Evolutionary conservation across 805 yeast species (phyloP).

Genomic region (Hanseniaspora lachancei): DNA sequence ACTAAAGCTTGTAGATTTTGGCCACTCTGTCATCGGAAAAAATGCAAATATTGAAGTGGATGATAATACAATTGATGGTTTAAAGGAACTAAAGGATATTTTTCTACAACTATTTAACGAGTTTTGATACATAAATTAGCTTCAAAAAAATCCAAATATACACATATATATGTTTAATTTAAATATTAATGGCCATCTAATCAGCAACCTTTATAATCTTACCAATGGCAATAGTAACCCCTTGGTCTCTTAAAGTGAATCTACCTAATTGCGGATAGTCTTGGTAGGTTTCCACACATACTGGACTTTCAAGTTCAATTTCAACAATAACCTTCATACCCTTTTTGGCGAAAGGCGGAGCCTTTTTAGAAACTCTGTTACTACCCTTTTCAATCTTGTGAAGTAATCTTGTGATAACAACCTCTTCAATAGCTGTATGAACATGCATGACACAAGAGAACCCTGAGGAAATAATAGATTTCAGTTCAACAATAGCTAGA

Average conservation of each 20-base stretch:
- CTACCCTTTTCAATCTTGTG: constrained; percentile 95
- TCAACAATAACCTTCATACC: constrained; percentile 97
- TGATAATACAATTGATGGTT: not conserved
- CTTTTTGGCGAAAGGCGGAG: constrained; percentile 96
- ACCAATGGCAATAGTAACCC: constrained; percentile 96
- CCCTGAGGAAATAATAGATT: constrained; percentile 87
- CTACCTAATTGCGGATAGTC: constrained; percentile 95
- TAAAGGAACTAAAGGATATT: not conserved
- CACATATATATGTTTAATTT: not conserved
- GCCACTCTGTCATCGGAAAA: constrained; percentile 55
- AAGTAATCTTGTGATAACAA: constrained; percentile 60
- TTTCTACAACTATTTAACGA: not conserved
- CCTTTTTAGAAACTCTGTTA: constrained; percentile 87
- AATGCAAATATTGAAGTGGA: not conserved
- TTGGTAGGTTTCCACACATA: constrained; percentile 84
- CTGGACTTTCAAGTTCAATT: constrained; percentile 71
- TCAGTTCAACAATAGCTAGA: constrained; percentile 90
- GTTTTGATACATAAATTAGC: not conserved
- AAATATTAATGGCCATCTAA: constrained; percentile 12
- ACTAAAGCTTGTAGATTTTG: constrained; percentile 72
- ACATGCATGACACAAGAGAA: constrained; percentile 97
- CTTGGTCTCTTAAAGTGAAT: constrained; percentile 97
- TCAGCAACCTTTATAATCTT: constrained; percentile 80
- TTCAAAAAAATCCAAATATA: not conserved
- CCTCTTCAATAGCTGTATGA: constrained; percentile 97